Evolutionary conservation across 1,284 basidiomycete genomes (phyloP).

Genomic region (Testicularia cyperi): DNA sequence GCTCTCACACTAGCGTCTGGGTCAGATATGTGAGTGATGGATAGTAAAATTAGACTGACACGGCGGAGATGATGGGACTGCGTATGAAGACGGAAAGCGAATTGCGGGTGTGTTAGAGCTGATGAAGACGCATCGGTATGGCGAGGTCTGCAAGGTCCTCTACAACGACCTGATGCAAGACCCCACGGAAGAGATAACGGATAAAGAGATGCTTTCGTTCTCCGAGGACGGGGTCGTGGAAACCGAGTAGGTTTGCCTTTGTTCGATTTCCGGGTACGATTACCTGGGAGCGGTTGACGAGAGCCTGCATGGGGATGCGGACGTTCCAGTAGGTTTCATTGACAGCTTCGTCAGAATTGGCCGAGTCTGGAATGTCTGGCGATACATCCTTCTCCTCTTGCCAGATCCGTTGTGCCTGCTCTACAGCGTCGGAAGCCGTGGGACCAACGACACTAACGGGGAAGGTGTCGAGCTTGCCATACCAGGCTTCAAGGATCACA

Average conservation of each 20-base stretch:
- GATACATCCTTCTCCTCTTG: background rate
- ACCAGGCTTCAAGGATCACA: constrained; percentile 72
- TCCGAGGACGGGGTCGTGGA: constrained; percentile 73
- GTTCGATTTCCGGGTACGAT: constrained; percentile 73
- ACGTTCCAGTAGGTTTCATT: constrained; percentile 69
- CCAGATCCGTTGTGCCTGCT: constrained; percentile 4
- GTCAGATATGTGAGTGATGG: too few species aligned
- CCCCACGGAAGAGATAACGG: constrained; percentile 73
- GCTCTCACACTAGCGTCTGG: too few species aligned
- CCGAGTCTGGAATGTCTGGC: background rate
- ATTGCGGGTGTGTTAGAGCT: too few species aligned
- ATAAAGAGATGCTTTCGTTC: constrained; percentile 71
- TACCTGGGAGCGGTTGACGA: constrained; percentile 76
- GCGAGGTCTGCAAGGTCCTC: constrained; percentile 72
- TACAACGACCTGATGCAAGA: constrained; percentile 74
- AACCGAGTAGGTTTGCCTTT: constrained; percentile 72
- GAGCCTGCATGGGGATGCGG: constrained; percentile 75
- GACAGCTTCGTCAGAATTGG: background rate
- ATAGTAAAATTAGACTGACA: too few species aligned
- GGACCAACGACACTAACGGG: too few species aligned
- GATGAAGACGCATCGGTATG: constrained; percentile 67
- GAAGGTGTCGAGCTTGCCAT: constrained; percentile 58
- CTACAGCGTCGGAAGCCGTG: background rate
- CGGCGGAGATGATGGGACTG: too few species aligned
- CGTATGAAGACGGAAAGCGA: too few species aligned